Base-by-base conservation (phyloP, 345 rosid species). In the Bruguiera gymnorhiza region DNA sequence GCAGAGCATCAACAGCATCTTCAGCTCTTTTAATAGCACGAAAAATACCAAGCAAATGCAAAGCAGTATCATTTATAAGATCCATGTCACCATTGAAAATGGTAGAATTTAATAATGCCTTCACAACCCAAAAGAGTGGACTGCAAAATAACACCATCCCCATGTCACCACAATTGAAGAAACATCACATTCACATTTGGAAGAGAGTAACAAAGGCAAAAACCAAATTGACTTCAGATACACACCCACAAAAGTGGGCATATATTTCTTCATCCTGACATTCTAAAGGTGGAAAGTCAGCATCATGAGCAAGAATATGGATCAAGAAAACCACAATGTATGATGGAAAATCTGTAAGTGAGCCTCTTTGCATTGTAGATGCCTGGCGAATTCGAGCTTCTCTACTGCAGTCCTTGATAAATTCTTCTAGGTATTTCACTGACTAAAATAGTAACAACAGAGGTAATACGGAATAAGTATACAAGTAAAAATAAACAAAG, bases 1-100 rank as follows among this genome's bases (percentile, higher is more conserved):
- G 77, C 74, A 74, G 74, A 74, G 75, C 78, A 87, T 89, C 87
- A 71, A 81, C 75, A 62, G 89, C 93, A 87, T 94, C 98, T 75
- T 88, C 88, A 18, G 98, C 93, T 83, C 78, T 88, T 84, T 78
- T 88, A 66, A 94, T 86, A 32, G 97, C 98, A 74, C 84, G 86
- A 70, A 91, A 85, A 55, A 89, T 78, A 73, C 77, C 74, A 70
- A 74, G 72, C 83, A 94, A 72, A 72, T 74, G 76, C n/a, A 80
- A 68, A 76, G 68, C 81, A 62, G 84, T 73, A 64, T 87, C 85
- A 39, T 80, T 78, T 73, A 75, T 63, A 68, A 76, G 65, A 78
- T 79, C 86, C 79, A 68, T 61, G 79, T 81, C 82, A 67, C 75
- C 83, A 53, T 77, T 76, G 72, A 71, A 77, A 52, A 60, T 62